Evolutionary conservation across 108 stramenopile species (phyloP), one percentile per base, ranked within the genome.

Genomic region (Pseudonitzschia multistriata): DNA sequence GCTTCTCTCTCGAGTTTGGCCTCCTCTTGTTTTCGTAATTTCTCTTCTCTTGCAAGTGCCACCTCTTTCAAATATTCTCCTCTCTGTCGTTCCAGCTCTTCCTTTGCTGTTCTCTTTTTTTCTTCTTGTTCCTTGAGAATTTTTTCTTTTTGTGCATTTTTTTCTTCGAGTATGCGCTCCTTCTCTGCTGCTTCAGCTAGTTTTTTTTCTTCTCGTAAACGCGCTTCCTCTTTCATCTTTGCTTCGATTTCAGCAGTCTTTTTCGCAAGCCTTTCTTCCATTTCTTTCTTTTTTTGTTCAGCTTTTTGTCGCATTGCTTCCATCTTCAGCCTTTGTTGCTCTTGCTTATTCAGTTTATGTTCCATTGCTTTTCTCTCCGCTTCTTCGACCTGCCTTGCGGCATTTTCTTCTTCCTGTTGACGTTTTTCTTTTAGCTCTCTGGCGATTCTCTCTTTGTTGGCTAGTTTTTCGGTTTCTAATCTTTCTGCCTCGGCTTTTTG

Each of bases 211-310:
- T n/a, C 10, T 0, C 57, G 24, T 33, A 59, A 35, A 3, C 57
- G 57, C 14, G 25, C 57, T 59, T 59, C n/a, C n/a, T 59, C 57
- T 35, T 36, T 33, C 34, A 59, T n/a, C 31, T 30, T 33, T 59
- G 29, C 57, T 59, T 59, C 57, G 0, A 59, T 0, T 30, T 59
- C 31, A 6, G 57, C 57, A 31, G 57, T 59, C 0, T 59, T 59
- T 36, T 59, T 59, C 1, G 57, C 57, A 15, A 59, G 34, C 29
- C 57, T 33, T 33, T 59, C 57, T 35, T 59, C 31, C 10, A 59
- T 35, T 30, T 59, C 57, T 33, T 35, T 59, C 29, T 25, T 29
- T 59, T 59, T 59, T 33, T n/a, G 31, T 5, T 59, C 57, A 33
- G 31, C 29, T 59, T 33, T 3, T 0, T 25, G 28, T 59, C 19